A percentile compares a stretch with the other conserved stretches of the same genome.
Evolutionary conservation across 345 rosid species (phyloP).

Genomic region (Eucalyptus decipiens): DNA sequence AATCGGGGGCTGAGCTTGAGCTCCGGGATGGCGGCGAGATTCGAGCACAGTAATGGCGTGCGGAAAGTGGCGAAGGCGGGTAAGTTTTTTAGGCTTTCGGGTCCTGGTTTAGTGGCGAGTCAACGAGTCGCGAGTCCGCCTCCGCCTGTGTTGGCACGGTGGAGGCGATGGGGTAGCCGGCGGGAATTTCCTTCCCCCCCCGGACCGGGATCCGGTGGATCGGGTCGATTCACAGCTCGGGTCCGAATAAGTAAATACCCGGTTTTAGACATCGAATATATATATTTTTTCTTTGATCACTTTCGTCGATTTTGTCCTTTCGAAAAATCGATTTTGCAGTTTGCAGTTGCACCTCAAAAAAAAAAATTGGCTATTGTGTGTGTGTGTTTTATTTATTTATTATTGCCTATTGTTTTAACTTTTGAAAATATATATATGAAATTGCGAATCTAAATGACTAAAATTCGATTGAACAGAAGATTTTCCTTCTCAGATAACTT

Average conservation of each 20-base stretch:
- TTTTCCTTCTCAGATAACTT: not conserved
- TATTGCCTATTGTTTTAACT: not conserved
- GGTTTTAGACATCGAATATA: not conserved
- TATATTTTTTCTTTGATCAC: not conserved
- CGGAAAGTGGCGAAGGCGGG: not conserved
- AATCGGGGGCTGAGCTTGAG: not conserved
- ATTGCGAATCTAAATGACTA: not conserved
- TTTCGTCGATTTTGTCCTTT: not conserved
- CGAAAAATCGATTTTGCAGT: not conserved
- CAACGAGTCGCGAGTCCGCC: not conserved
- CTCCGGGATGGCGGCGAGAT: not conserved
- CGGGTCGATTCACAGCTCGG: not conserved
- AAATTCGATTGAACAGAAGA: not conserved
- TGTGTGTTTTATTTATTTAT: no score
- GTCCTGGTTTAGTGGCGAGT: not conserved
- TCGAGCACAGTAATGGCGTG: not conserved
- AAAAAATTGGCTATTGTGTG: not conserved
- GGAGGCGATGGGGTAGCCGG: not conserved
- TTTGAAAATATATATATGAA: not conserved
- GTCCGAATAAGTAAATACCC: not conserved
- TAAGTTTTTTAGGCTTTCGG: conserved; percentile 1
- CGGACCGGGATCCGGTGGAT: not conserved
- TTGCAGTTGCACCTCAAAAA: not conserved
- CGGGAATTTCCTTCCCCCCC: not conserved
- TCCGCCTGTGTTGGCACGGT: not conserved